Evolutionary conservation across 176 grass and related monocot species (phyloP).

Genomic region (Zea luxurians): DNA sequence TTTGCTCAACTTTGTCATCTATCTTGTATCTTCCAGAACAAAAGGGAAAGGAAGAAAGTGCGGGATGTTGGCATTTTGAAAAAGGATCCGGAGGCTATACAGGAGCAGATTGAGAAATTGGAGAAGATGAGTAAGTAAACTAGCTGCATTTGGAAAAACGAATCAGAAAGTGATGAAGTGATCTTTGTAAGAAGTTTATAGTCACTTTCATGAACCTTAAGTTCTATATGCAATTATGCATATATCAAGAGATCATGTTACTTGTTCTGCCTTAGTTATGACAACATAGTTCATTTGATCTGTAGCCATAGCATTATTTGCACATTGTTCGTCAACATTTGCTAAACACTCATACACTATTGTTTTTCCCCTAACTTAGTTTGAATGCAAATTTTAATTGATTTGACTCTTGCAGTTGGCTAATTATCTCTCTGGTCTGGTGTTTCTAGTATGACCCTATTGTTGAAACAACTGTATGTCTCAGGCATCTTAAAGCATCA

Average conservation of each 20-base stretch:
- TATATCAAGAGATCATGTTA: slow-evolving; percentile 15
- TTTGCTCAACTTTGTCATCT: slow-evolving; percentile 2
- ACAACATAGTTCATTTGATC: neutral
- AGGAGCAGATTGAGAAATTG: slow-evolving; percentile 90
- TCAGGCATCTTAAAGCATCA: slow-evolving; percentile 26
- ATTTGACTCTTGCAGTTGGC: slow-evolving; percentile 24
- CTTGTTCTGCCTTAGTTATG: slow-evolving; percentile 6
- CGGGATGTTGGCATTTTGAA: slow-evolving; percentile 97
- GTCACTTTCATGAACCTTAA: neutral
- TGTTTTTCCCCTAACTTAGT: neutral
- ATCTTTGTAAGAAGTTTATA: slow-evolving; percentile 26
- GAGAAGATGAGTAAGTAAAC: slow-evolving; percentile 94
- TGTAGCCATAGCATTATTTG: neutral
- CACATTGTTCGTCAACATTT: neutral
- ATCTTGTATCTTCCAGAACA: slow-evolving; percentile 59
- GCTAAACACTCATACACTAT: neutral
- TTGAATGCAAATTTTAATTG: neutral
- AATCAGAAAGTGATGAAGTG: slow-evolving; percentile 19
- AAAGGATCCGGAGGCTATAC: slow-evolving; percentile 83
- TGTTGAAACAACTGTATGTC: slow-evolving; percentile 12
- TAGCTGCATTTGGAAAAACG: slow-evolving; percentile 16
- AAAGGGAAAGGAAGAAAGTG: slow-evolving; percentile 99
- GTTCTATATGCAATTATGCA: neutral
- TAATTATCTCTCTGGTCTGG: slow-evolving; percentile 10
- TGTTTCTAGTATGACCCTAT: slow-evolving; percentile 7